Evolutionary conservation across 2,329 filamentous ascomycete species (phyloP), one percentile per base, ranked within the genome.

Genomic region (Cercospora citrullina): DNA sequence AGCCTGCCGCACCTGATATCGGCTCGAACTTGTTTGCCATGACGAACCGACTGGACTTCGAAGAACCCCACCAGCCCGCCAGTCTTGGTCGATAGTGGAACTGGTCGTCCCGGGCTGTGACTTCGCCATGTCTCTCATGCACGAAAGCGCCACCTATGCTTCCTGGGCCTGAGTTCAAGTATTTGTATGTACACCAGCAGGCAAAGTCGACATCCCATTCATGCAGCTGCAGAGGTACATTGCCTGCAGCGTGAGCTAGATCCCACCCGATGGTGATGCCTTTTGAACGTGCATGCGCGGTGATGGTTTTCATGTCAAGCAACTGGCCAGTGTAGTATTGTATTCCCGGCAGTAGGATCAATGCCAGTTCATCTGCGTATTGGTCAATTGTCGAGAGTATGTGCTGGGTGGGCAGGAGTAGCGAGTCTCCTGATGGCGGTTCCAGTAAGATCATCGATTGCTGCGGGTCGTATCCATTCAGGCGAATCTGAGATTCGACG

Each of bases 101-200:
- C 30, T 70, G 75, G 57, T 72, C 72, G 48, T 81, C 76, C 16
- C 51, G 51, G 4, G 48, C 55, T 9, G 76, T 73, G n/a, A 91
- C 88, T 26, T 78, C 78, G 48, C 90, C 88, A 77, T 96, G 90
- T 45, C 82, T 84, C 76, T 92, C 87, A 78, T 97, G 92, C 8
- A 97, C 90, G 72, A 93, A 97, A 0, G 90, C 83, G 0, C 90
- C 93, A 1, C 87, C 92, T 71, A 96, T 96, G 16, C 89, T 86
- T 4, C 93, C 93, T 0, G 93, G 92, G 0, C 93, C 93, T 28
- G 89, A 89, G 77, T 96, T 96, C 78, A 96, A 86, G 81, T 97
- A 97, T 81, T 97, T 97, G 85, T 97, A 97, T 18, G 90, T 94
- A 80, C 93, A 97, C 93, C 93, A 97, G 64, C 87, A 91, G 16